A percentile compares a stretch with the other conserved stretches of the same genome.
These are phyloP conservation scores for Neostapfia colusana DNA, from an alignment of 176 grass and related monocot genomes.

Conservation along the genomic window DNA sequence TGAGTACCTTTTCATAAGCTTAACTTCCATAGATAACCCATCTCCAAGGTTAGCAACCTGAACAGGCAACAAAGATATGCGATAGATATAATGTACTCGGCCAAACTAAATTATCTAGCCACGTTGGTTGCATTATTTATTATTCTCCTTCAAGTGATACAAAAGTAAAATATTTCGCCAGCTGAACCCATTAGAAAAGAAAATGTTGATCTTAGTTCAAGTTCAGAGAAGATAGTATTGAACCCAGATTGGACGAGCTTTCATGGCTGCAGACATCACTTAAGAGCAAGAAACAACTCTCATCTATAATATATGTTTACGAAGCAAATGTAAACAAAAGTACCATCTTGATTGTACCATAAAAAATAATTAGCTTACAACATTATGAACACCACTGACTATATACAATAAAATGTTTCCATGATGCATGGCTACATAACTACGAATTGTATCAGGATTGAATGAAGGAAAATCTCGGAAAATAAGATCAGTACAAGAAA, in stretches of 20 bases:
- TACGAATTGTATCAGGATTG: background rate
- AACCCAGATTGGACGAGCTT: no score
- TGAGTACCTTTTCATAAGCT: conserved; percentile 88
- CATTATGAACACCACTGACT: background rate
- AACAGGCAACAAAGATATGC: conserved; percentile 14
- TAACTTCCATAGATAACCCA: conserved; percentile 93
- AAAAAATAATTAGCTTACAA: background rate
- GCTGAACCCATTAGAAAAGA: background rate
- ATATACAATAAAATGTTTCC: background rate
- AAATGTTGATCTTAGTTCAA: background rate
- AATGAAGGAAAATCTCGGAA: background rate
- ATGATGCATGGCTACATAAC: background rate
- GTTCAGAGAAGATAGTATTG: background rate
- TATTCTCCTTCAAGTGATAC: conserved; percentile 15
- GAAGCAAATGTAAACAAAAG: no score
- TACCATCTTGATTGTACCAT: background rate
- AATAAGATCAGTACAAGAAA: background rate
- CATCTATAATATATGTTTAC: no score
- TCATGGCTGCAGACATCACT: no score
- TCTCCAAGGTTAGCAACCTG: conserved; percentile 87
- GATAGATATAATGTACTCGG: conserved; percentile 25
- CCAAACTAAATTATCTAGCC: conserved; percentile 21
- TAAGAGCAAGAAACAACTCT: no score
- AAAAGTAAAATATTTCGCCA: background rate
- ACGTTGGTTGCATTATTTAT: conserved; percentile 19